Conservation (phyloP, 2,329 filamentous ascomycete species). For the Pezicula carpinea region DNA sequence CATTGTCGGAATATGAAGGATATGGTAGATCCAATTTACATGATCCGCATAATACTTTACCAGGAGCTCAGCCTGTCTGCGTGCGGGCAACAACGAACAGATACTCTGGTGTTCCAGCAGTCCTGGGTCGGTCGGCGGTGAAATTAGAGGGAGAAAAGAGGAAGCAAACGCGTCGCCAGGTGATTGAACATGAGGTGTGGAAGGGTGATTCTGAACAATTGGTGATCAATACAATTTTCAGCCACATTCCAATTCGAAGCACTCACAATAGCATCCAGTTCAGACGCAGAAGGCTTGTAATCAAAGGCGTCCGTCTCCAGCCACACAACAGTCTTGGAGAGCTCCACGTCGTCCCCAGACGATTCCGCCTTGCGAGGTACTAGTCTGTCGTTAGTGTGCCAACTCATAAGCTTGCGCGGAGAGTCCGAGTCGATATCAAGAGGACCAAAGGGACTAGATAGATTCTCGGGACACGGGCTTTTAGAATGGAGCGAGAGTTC, state of each 20-base stretch:
- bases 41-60: slow-evolving; percentile 14
- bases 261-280: neutral
- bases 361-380: neutral
- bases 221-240: neutral
- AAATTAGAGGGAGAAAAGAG: slow-evolving; percentile 1
- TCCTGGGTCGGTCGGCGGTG: slow-evolving; percentile 4
- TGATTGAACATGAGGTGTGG: no score
- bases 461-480: no score
- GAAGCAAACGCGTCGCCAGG: no score
- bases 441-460: neutral
- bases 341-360: slow-evolving; percentile 5
- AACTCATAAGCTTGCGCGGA: no score
- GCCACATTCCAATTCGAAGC: neutral
- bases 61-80: slow-evolving; percentile 9
- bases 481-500: no score
- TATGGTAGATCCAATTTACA: slow-evolving; percentile 19
- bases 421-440: neutral
- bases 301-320: slow-evolving; percentile 17
- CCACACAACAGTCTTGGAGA: slow-evolving; percentile 11
- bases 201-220: no score
- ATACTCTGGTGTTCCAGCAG: slow-evolving; percentile 3
- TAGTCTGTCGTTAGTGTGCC: neutral
- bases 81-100: slow-evolving; percentile 10
- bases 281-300: slow-evolving; percentile 3
- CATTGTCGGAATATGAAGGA: slow-evolving; percentile 19